These are phyloP conservation scores for Apiotrichum brassicae DNA, from an alignment of 1,284 basidiomycete genomes.

Conservation along the genomic window DNA sequence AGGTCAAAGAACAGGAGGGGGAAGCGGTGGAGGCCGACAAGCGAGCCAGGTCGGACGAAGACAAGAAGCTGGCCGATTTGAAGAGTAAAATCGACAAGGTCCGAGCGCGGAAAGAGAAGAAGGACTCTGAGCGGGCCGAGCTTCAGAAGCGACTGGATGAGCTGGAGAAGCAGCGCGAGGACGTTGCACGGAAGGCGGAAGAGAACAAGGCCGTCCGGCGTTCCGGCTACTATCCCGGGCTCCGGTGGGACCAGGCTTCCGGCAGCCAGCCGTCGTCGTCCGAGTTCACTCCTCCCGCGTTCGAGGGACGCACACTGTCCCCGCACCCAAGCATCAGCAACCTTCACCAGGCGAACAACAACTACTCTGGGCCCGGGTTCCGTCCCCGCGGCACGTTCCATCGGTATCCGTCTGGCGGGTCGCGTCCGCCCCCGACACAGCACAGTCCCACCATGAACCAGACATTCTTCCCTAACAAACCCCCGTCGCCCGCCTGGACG, in stretches of 20 bases:
- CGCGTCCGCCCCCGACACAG: conserved; percentile 2
- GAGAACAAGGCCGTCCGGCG: conserved; percentile 22
- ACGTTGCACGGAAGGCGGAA: conserved; percentile 37
- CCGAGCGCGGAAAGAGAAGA: conserved; percentile 55
- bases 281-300: not conserved
- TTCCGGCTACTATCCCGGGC: conserved; percentile 15
- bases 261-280: not conserved
- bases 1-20: conserved; percentile 33
- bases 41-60: conserved; percentile 36
- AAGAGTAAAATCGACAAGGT: conserved; percentile 68
- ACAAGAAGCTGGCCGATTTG: conserved; percentile 37
- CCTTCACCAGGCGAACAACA: conserved; percentile 5
- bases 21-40: conserved; percentile 36
- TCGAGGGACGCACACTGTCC: not conserved
- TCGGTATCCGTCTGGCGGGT: conserved; percentile 34
- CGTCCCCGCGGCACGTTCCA: conserved; percentile 32
- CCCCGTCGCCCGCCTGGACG: conserved; percentile 10
- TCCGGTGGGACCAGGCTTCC: not conserved
- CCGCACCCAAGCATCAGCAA: conserved; percentile 5
- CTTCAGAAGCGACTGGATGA: conserved; percentile 38
- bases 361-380: conserved; percentile 21
- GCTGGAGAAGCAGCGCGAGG: conserved; percentile 34
- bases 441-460: conserved; percentile 4
- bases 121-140: conserved; percentile 38
- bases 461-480: conserved; percentile 4